Conservation (phyloP, 2,329 filamentous ascomycete species). For the Cercospora sojina region DNA sequence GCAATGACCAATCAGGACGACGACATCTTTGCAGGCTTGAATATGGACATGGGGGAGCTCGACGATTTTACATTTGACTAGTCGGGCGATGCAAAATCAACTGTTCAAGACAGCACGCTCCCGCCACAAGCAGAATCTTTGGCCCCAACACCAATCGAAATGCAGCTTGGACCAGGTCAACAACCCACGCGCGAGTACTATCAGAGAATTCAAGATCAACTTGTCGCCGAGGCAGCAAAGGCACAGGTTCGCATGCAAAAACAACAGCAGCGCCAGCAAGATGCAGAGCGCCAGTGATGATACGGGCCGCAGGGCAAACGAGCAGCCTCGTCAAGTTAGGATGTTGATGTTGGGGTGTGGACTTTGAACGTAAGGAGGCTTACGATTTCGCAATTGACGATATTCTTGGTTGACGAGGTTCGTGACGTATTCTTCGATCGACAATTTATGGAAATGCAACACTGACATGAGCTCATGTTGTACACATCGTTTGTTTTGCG, state of each 20-base stretch:
- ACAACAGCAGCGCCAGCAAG: background rate
- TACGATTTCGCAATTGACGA: background rate
- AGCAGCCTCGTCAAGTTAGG: background rate
- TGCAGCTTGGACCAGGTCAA: background rate
- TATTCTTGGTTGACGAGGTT: background rate
- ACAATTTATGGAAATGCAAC: background rate
- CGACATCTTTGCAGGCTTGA: constrained; percentile 47
- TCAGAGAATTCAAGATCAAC: background rate
- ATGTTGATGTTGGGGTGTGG: background rate
- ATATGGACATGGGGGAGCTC: constrained; percentile 39
- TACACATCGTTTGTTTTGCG: background rate
- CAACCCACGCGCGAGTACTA: background rate
- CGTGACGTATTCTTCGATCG: background rate
- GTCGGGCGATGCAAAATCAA: background rate
- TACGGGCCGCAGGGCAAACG: background rate
- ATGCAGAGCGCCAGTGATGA: background rate
- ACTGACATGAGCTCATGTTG: background rate
- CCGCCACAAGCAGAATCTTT: background rate
- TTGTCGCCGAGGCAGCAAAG: background rate
- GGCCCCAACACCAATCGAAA: background rate
- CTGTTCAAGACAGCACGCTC: background rate
- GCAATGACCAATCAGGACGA: constrained; percentile 39
- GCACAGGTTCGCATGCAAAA: background rate
- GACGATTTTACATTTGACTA: constrained; percentile 38
- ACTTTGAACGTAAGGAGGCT: background rate